These are phyloP conservation scores for Aleurites moluccanus DNA, from an alignment of 441 rosid species.

Conservation along the genomic window DNA sequence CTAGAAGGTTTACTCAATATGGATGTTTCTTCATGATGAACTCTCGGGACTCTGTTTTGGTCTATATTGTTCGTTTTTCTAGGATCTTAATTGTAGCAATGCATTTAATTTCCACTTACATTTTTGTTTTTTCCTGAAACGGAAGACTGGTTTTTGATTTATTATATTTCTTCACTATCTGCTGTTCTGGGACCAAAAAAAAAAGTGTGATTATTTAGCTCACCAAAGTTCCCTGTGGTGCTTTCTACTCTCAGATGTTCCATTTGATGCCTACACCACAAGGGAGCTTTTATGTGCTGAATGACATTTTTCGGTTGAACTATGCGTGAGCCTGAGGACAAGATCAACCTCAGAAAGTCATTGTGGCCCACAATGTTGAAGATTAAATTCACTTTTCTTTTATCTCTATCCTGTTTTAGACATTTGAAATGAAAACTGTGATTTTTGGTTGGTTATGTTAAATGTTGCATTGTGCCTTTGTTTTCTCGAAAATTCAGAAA, in stretches of 20 bases:
- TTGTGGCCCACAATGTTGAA: slow-evolving; percentile 12
- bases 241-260: slow-evolving; percentile 69
- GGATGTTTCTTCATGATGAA: background rate
- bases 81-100: too few relatives aligned
- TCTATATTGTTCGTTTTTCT: background rate
- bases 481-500: slow-evolving; percentile 27
- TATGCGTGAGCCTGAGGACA: slow-evolving; percentile 57
- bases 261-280: slow-evolving; percentile 93
- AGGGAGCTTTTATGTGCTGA: slow-evolving; percentile 90
- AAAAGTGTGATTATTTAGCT: slow-evolving; percentile 2
- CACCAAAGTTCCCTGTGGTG: slow-evolving; percentile 16
- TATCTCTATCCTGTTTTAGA: slow-evolving; percentile 30
- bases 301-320: slow-evolving; percentile 98
- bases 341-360: background rate
- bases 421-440: slow-evolving; percentile 30
- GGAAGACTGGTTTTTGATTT: background rate
- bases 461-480: slow-evolving; percentile 29
- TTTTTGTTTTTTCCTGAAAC: background rate
- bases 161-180: background rate
- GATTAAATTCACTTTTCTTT: slow-evolving; percentile 26
- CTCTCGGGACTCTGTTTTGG: background rate
- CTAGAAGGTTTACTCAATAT: too few relatives aligned
- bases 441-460: slow-evolving; percentile 31
- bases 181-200: background rate
- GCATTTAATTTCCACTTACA: background rate